Evolutionary conservation across 495 filamentous ascomycete genomes (phyloP), one percentile per base, ranked within the genome.

Genomic region (Lasiosphaeriaceae sp.): DNA sequence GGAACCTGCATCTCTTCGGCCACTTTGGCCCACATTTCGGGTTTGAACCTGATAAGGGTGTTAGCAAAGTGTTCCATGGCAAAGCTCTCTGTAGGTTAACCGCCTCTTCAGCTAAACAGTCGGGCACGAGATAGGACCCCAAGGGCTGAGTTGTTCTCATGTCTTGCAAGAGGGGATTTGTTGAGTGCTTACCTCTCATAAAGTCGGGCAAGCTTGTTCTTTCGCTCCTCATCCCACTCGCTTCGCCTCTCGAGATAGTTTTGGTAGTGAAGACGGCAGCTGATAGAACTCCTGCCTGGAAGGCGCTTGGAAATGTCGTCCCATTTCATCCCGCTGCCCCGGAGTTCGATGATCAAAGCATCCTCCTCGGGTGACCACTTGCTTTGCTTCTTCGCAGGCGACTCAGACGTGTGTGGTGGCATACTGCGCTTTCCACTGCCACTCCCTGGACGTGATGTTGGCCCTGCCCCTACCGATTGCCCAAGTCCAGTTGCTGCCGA

Each of bases 301-400:
- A 97, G 77, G 17, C 84, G 82, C 74, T 90, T 90, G 54, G 89
- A 92, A 67, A 98, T 96, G 72, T 98, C 95, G 60, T 97, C 94
- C 94, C 94, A 98, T 65, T 97, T 97, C 88, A 95, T 94, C 11
- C 90, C 90, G 60, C 81, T 85, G 31, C 89, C 89, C 23, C 94
- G 84, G 55, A 98, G 80, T 65, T 91, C 86, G 56, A 96, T 96
- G 68, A 96, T 96, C 50, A 92, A 65, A 41, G 86, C 85, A 68
- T 97, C 90, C 72, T 98, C 94, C 43, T 96, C 90, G 1, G 86
- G 77, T 37, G 87, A 92, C 94, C 94, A 98, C 73, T 97, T 97
- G 66, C 88, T 93, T 69, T 96, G 92, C 71, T 90, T 96, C 75
- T 96, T 97, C 11, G 90, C 90, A 5, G 90, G 90, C 0, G 89